Base-by-base conservation (phyloP, 352 stramenopile species). In the Bremia lactucae region DNA sequence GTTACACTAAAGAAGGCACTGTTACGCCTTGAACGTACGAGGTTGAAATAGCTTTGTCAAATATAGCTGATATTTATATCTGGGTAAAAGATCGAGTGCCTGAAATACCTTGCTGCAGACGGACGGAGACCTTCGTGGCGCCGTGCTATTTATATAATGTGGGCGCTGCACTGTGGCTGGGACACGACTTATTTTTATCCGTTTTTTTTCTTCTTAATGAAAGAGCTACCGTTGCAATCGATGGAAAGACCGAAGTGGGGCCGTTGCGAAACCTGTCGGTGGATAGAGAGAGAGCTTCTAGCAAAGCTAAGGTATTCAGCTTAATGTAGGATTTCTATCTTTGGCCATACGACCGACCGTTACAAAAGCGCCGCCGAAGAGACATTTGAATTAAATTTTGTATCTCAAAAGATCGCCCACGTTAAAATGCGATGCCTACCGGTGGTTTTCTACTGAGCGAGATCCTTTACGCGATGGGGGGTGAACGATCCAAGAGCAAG, bases 121-220 rank as follows among this genome's bases (percentile, higher is more conserved):
- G 39, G 28, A 33, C 31, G 39, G 28, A 33, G 28, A 47, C 40
- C 35, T 55, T 15, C 19, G 34, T 18, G 23, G 47, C 26, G 7
- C 23, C 16, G 39, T 40, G 52, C 52, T 66, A 66, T 66, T 66
- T 66, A 56, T 66, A 53, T 52, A 63, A 36, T 66, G 55, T 31
- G 45, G 10, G 23, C 4, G 45, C 21, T 33, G 26, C 15, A 31
- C 20, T 24, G 9, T n/a, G n/a, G n/a, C 15, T 10, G 34, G 31
- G n/a, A 39, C 25, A 52, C 42, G 49, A 41, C 54, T 56, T 65
- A 64, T 65, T 62, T 68, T 59, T 62, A 65, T 64, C 59, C 58
- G 58, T 67, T 65, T 62, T 67, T 62, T 62, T 56, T 49, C 35
- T 39, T 11, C 22, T 14, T 24, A 9, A 19, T 20, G 20, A 57